Base-by-base conservation (phyloP, 352 stramenopile genomes). In the Globisporangium perplexum region DNA sequence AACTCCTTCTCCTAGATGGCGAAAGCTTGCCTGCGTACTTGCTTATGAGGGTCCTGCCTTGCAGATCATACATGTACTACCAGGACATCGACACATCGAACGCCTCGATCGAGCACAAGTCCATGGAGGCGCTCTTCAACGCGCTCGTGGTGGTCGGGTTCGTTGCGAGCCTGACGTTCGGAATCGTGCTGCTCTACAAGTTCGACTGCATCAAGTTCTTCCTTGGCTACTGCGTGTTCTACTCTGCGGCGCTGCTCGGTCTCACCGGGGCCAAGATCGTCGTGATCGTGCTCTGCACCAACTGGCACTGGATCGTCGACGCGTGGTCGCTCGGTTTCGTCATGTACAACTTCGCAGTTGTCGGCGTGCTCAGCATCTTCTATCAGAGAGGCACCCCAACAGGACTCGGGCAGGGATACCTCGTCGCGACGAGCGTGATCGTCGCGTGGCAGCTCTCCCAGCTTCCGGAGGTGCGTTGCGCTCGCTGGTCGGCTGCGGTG, bases 371-470 rank as follows among this genome's bases (percentile, higher is more conserved):
- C 30, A 79, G 73, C 48, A 90, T 96, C 50, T 96, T 96, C 33
- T 95, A 92, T 59, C 84, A 90, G 44, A 84, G 82, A 23, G 81
- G 79, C 7, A 91, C 96, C 49, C 85, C 90, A 1, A 28, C 65
- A 2, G 7, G 77, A 44, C 49, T 98, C 10, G 94, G 92, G 33
- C 90, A 98, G 59, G 71, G 64, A 5, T 98, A 98, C 65, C 72
- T 98, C 6, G 72, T 99, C 41, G 58, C 68, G 17, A 97, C 88
- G 11, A 98, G 88, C 53, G 89, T 98, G 17, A 97, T 98, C 62
- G 88, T 99, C 45, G 90, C 93, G 7, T 99, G 94, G 93, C 93
- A 98, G 52, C 71, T 99, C 23, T 90, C 85, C 4, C 88, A 97
- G 57, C 83, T 99, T n/a, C 90, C 96, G 28, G 83, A 97, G 96